Evolutionary conservation across 768 basidiomycete genomes (phyloP).

Genomic region (Russula lepida): DNA sequence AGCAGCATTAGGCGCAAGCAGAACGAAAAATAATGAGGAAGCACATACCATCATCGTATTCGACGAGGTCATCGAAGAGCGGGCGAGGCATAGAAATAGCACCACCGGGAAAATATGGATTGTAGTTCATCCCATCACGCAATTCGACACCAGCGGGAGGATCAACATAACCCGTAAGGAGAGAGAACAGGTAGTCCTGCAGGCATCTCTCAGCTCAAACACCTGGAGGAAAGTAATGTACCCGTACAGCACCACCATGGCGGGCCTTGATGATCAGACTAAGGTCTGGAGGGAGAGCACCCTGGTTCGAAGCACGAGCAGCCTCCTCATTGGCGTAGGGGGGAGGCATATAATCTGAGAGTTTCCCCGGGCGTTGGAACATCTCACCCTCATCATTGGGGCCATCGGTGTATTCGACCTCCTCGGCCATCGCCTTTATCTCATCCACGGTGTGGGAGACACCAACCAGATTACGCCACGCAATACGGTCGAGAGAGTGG

Average conservation of each 20-base stretch:
- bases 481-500: slow-evolving; percentile 97
- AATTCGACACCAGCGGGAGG: slow-evolving; percentile 92
- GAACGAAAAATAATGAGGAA: not conserved
- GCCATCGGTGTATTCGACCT: slow-evolving; percentile 93
- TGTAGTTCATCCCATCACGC: slow-evolving; percentile 98
- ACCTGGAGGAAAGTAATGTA: not conserved
- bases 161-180: slow-evolving; percentile 94
- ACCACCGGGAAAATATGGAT: slow-evolving; percentile 97
- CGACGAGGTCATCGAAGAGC: slow-evolving; percentile 91
- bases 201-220: not conserved
- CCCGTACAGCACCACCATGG: slow-evolving; percentile 86
- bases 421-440: slow-evolving; percentile 85
- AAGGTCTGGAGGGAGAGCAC: slow-evolving; percentile 95
- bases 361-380: slow-evolving; percentile 98
- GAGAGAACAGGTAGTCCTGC: slow-evolving; percentile 94
- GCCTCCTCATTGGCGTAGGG: slow-evolving; percentile 99
- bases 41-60: slow-evolving; percentile 83
- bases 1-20: not conserved
- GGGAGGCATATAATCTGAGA: slow-evolving; percentile 90
- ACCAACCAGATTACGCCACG: slow-evolving; percentile 98
- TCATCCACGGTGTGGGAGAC: slow-evolving; percentile 95
- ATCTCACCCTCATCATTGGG: slow-evolving; percentile 93
- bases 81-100: slow-evolving; percentile 98
- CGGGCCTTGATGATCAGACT: slow-evolving; percentile 97
- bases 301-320: slow-evolving; percentile 86